Base-by-base conservation (phyloP, 2,329 filamentous ascomycete genomes). In the Stachybotrys elegans region DNA sequence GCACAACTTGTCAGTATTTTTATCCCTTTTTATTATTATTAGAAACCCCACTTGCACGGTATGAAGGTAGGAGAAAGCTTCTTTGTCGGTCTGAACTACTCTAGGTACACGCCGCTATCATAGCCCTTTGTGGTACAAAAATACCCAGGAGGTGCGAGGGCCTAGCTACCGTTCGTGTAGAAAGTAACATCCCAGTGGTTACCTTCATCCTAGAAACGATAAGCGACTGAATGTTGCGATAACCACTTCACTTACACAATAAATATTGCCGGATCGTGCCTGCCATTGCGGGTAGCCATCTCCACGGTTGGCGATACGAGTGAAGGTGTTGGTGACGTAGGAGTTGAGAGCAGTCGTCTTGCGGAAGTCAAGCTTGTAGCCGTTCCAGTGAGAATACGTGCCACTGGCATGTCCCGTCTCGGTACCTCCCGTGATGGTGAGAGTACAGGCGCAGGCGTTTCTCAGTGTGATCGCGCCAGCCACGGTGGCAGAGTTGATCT, bases 361-460 rank as follows among this genome's bases (percentile, higher is more conserved):
- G n/a, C 39, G 16, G 23, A 57, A 54, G 43, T 56, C 53, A 14
- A 57, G 39, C 51, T 56, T 56, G 48, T 55, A 56, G 8, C 55
- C 55, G 37, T 52, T 54, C 16, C 34, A 43, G 42, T 55, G 53
- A 4, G 46, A 50, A 44, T 54, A 53, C 1, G 42, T 42, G n/a
- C 54, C 52, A 12, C 19, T 27, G 11, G 54, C 49, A 37, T 56
- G 54, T 40, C 55, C 55, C 4, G 42, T 47, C 48, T 57, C 55
- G 35, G 55, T 56, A 23, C 54, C 55, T 17, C 54, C 50, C 5
- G 54, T 55, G 44, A 57, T 49, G 38, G 31, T 43, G 8, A 56
- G 5, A 11, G 22, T 35, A 50, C 54, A 57, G 20, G 22, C 44
- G 41, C 54, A 56, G 4, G 54, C 55, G 17, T 42, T 44, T 48